Conservation (phyloP, 306 rosid genomes). For the Cyamopsis tetragonoloba region DNA sequence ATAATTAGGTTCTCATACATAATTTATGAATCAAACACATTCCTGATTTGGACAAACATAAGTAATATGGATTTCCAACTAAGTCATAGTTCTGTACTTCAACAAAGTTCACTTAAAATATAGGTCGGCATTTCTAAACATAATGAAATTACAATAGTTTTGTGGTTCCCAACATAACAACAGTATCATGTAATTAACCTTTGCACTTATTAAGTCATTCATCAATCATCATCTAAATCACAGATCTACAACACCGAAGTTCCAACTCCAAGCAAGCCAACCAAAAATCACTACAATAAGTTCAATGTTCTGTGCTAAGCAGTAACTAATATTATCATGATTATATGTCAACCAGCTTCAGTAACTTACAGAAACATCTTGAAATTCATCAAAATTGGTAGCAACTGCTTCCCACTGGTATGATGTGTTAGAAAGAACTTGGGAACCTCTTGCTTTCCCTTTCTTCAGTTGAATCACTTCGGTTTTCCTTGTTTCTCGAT, state of each 20-base stretch:
- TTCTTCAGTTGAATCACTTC: constrained; percentile 63
- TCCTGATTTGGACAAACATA: neutral
- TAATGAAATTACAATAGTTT: neutral
- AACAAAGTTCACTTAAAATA: neutral
- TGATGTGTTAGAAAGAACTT: constrained; percentile 65
- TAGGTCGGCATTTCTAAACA: neutral
- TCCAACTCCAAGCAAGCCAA: constrained; percentile 22
- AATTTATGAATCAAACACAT: neutral
- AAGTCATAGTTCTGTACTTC: neutral
- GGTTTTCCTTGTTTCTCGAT: constrained; percentile 81
- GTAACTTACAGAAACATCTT: constrained; percentile 93
- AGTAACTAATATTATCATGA: neutral
- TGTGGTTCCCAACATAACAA: neutral
- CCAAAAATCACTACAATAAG: constrained; percentile 9
- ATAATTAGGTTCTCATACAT: neutral
- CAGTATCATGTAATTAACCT: neutral
- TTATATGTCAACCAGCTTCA: constrained; percentile 18
- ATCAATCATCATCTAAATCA: constrained; percentile 1
- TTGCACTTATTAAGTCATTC: neutral
- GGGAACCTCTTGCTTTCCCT: constrained; percentile 81
- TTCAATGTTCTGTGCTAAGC: neutral
- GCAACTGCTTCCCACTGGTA: constrained; percentile 98
- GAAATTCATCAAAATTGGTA: constrained; percentile 96
- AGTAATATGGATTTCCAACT: neutral
- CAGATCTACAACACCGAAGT: constrained; percentile 5